These are phyloP conservation scores for Phaeosphaeriaceae sp. DNA, from an alignment of 2,329 filamentous ascomycete species.

Conservation along the genomic window DNA sequence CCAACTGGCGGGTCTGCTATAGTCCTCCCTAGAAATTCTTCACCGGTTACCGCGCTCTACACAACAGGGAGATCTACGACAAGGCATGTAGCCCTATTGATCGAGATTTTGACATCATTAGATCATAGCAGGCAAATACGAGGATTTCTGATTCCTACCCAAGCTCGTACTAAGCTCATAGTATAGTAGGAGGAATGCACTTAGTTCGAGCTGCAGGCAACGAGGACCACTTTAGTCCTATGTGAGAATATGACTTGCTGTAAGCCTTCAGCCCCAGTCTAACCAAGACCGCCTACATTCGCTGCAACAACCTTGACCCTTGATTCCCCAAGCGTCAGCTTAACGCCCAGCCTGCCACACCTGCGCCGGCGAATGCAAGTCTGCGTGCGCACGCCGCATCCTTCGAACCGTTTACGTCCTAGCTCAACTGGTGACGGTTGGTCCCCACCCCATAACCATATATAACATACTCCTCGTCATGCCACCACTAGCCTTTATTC, in stretches of 20 bases:
- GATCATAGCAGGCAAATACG: not conserved
- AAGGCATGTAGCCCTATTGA: not conserved
- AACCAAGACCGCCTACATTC: slow-evolving; percentile 31
- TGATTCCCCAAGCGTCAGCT: slow-evolving; percentile 40
- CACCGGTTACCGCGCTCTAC: slow-evolving; percentile 3
- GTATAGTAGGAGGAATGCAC: slow-evolving; percentile 22
- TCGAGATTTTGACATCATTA: not conserved
- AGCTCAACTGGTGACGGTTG: slow-evolving; percentile 22
- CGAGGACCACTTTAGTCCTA: slow-evolving; percentile 26
- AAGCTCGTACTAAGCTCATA: slow-evolving; percentile 23
- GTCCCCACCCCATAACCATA: slow-evolving; percentile 27
- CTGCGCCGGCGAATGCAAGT: slow-evolving; percentile 31
- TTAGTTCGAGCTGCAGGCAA: slow-evolving; percentile 31
- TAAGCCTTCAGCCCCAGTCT: slow-evolving; percentile 47
- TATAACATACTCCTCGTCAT: slow-evolving; percentile 37
- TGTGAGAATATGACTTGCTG: slow-evolving; percentile 30
- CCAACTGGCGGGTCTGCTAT: slow-evolving; percentile 11
- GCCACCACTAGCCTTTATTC: slow-evolving; percentile 17
- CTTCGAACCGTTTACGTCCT: slow-evolving; percentile 26
- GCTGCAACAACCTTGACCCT: slow-evolving; percentile 38
- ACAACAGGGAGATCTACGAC: not conserved
- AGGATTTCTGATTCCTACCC: slow-evolving; percentile 7
- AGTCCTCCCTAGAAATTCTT: not conserved
- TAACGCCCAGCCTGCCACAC: slow-evolving; percentile 35
- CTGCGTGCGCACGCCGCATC: slow-evolving; percentile 23